Base-by-base conservation (phyloP, 805 yeast genomes). In the Zygosaccharomyces pseudorouxii region DNA sequence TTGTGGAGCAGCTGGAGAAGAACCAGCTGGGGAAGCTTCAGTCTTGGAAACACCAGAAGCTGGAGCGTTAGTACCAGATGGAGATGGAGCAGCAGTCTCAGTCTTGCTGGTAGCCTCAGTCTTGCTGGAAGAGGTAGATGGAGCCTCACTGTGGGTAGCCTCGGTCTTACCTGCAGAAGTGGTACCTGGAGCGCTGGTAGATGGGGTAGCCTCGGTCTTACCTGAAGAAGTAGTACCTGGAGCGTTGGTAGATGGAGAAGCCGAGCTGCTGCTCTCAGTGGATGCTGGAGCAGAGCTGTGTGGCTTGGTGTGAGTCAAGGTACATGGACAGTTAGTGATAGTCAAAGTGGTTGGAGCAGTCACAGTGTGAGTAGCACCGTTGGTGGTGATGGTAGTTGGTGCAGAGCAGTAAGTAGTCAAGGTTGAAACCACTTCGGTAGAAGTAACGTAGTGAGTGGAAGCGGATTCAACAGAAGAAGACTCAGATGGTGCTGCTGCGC, bases 311-410 rank as follows among this genome's bases (percentile, higher is more conserved):
- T 20, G 27, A 19, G 43, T 18, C 40, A 51, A 27, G 65, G 92
- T 85, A 77, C 95, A 87, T 67, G 90, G 90, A 72, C 86, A 82
- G 77, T 87, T 83, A 63, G 95, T 85, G 80, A 86, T 77, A 69
- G 93, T 86, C 62, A 88, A 71, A 58, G 95, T 86, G 68, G 92
- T 85, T 53, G 92, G 82, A 61, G 69, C 82, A 53, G 90, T 80
- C 65, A 84, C 89, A 56, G 86, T 80, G 80, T 80, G 77, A 65
- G 92, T 84, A 67, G 68, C 67, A 75, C 76, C 76, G 78, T 81
- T 82, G 69, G 81, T 79, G 55, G 73, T 75, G 53, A 86, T 62
- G 52, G 77, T 71, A 60, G 95, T 87, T 46, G 95, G 71, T 55
- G 64, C 72, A 68, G 95, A 95, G 73, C 95, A 86, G 84, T 82